Conservation (phyloP, 495 filamentous ascomycete species). For the Penicillium pulvis region DNA sequence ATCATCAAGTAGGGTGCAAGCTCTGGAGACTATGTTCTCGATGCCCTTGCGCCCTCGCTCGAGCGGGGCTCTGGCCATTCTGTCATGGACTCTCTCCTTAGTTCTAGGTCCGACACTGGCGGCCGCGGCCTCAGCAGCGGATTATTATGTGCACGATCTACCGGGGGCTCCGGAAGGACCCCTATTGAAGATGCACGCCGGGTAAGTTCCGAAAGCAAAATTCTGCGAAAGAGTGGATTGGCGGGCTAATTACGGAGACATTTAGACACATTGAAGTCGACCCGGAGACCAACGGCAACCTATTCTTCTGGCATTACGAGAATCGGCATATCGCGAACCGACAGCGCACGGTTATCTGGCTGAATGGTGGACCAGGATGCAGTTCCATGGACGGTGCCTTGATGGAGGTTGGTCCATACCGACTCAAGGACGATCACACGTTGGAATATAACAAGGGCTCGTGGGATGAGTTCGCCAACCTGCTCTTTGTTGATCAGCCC, state of each 20-base stretch:
- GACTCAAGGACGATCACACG: constrained; percentile 73
- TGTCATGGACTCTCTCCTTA: constrained; percentile 33
- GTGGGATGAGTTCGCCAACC: constrained; percentile 96
- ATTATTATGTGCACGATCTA: constrained; percentile 84
- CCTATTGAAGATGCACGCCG: constrained; percentile 94
- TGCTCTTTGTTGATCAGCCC: constrained; percentile 95
- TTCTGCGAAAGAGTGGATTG: neutral
- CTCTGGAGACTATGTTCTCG: constrained; percentile 18
- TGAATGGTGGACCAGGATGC: constrained; percentile 95
- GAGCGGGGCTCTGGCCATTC: constrained; percentile 22
- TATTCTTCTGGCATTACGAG: constrained; percentile 98
- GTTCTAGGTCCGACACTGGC: constrained; percentile 27
- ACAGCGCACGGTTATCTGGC: constrained; percentile 92
- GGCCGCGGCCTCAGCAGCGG: constrained; percentile 65
- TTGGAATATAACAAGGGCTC: constrained; percentile 84
- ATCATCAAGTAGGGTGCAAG: neutral
- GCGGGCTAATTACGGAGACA: neutral
- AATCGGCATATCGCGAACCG: constrained; percentile 92
- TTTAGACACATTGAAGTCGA: constrained; percentile 87
- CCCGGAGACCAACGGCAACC: constrained; percentile 78
- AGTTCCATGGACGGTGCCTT: constrained; percentile 95
- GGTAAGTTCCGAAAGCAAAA: constrained; percentile 56
- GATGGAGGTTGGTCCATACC: constrained; percentile 97
- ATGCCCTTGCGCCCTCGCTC: constrained; percentile 23
- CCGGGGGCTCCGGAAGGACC: constrained; percentile 85